Conservation (phyloP, 1,139 yeast species). For the Lodderomyces parapsilosis region DNA sequence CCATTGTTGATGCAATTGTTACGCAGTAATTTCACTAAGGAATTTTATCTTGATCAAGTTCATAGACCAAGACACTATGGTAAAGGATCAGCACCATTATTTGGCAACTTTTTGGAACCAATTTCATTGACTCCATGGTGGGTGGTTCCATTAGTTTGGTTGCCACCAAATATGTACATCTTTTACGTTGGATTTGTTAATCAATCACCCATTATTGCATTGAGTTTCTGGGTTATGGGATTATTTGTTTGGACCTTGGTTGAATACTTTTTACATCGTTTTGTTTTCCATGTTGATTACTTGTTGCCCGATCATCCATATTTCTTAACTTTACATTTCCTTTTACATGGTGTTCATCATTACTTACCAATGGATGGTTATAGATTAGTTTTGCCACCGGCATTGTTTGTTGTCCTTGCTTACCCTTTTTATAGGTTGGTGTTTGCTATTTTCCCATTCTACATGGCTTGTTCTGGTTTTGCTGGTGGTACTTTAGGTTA, state of each 20-base stretch:
- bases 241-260: conserved; percentile 87
- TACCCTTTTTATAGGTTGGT: conserved; percentile 44
- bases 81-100: conserved; percentile 80
- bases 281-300: conserved; percentile 86
- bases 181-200: conserved; percentile 41
- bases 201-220: conserved; percentile 34
- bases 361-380: conserved; percentile 94
- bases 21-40: conserved; percentile 71
- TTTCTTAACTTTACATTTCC: conserved; percentile 79
- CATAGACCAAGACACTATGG: conserved; percentile 91
- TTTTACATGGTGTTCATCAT: conserved; percentile 95
- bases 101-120: conserved; percentile 50
- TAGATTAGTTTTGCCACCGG: conserved; percentile 95
- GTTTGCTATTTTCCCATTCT: conserved; percentile 40
- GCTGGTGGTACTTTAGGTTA: conserved; percentile 97
- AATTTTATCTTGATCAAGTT: conserved; percentile 90
- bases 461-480: conserved; percentile 58
- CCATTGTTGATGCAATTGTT: conserved; percentile 82
- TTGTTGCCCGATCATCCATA: conserved; percentile 78
- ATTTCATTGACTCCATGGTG: conserved; percentile 52
- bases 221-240: conserved; percentile 58
- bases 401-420: conserved; percentile 57
- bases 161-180: conserved; percentile 67
- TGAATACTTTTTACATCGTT: conserved; percentile 86
- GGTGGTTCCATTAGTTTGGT: conserved; percentile 86